A percentile compares a stretch with the other conserved stretches of the same genome.
These are phyloP conservation scores for Plasmodium vivax DNA, from an alignment of 169 alveolate species.

Conservation along the genomic window DNA sequence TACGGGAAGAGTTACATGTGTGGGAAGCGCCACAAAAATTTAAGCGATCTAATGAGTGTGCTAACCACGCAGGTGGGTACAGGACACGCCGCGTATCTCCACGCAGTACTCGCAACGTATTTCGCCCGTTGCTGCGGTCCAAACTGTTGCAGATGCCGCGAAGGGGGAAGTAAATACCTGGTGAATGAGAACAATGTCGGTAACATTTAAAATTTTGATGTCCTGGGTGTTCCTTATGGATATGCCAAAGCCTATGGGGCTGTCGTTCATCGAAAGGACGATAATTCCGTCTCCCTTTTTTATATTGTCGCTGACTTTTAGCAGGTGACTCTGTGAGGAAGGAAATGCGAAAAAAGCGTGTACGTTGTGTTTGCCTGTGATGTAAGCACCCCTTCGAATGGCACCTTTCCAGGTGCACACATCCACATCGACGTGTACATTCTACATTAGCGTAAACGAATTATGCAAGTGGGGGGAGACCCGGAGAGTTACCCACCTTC, in stretches of 20 bases:
- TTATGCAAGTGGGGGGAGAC: neutral
- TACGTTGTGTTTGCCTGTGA: neutral
- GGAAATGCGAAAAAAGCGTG: neutral
- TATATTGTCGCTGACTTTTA: conserved; percentile 70
- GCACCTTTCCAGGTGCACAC: neutral
- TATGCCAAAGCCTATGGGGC: conserved; percentile 75
- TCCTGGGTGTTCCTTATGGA: conserved; percentile 71
- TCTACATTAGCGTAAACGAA: neutral
- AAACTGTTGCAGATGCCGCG: neutral
- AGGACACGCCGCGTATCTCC: neutral
- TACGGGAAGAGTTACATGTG: neutral
- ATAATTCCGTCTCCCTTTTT: conserved; percentile 73
- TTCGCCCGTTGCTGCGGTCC: neutral
- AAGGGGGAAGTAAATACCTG: conserved; percentile 32
- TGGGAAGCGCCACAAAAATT: no score
- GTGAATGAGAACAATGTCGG: conserved; percentile 61
- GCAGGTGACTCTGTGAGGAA: conserved; percentile 46
- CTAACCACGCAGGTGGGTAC: neutral
- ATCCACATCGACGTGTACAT: neutral
- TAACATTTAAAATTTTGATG: conserved; percentile 51
- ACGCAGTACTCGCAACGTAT: neutral
- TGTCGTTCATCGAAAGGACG: conserved; percentile 65
- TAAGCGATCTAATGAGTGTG: neutral
- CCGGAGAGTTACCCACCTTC: conserved; percentile 12
- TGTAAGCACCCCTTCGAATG: neutral